Percentiles rank a stretch among this genome's conserved stretches.
phyloP scores from a whole-genome alignment of 345 rosid species.

The Eucalyptus marginata region DNA sequence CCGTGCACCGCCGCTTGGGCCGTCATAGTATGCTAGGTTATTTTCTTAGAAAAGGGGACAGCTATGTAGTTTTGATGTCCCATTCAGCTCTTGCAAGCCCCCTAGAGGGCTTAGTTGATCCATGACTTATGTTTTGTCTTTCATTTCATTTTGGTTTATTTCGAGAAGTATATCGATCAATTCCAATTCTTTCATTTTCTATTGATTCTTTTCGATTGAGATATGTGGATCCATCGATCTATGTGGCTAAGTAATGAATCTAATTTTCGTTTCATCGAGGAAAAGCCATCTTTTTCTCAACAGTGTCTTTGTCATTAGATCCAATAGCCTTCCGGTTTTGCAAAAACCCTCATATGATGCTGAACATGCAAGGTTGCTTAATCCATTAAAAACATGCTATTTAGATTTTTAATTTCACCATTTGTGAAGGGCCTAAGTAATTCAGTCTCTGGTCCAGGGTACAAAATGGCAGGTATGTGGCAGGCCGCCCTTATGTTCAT shows the following conservation, averaged over 20 bases:
- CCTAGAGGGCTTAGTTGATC: background rate
- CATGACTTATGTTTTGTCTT: background rate
- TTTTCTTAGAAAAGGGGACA: background rate
- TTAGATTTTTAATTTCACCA: background rate
- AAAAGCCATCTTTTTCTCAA: background rate
- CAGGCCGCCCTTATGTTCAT: no score
- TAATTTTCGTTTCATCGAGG: rapidly evolving
- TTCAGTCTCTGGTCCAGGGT: background rate
- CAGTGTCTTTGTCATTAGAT: background rate
- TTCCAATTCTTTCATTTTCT: background rate
- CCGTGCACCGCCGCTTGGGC: rapidly evolving
- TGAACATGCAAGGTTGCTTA: background rate
- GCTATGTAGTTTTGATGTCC: background rate
- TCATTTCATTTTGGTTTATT: background rate
- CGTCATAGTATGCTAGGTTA: background rate
- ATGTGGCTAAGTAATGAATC: background rate
- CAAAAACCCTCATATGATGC: background rate
- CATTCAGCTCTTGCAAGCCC: background rate
- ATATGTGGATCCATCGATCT: background rate
- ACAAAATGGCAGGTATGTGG: background rate
- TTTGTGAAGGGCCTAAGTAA: background rate
- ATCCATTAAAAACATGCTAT: background rate
- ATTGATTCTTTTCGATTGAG: background rate
- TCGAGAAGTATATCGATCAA: background rate
- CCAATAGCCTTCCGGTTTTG: background rate